Evolutionary conservation across 495 filamentous ascomycete species (phyloP).

Genomic region (Aspergillus sclerotiicarbonarius): DNA sequence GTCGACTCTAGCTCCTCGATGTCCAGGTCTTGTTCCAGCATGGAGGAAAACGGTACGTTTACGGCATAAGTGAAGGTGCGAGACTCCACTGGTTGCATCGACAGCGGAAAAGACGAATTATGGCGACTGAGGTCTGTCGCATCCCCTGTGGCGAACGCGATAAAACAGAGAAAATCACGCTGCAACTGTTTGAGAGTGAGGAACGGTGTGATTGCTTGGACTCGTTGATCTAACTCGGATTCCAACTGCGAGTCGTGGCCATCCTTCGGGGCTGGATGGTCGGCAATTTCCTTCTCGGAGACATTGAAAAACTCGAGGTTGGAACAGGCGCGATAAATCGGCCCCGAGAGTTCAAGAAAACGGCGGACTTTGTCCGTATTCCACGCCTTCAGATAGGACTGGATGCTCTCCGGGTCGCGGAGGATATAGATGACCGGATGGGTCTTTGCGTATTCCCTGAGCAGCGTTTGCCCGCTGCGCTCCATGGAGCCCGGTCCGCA

Average conservation of each 20-base stretch:
- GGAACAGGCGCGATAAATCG: slow-evolving; percentile 60
- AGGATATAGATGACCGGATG: slow-evolving; percentile 74
- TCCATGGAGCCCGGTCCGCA: slow-evolving; percentile 60
- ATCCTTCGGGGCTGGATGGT: slow-evolving; percentile 23
- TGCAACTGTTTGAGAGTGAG: slow-evolving; percentile 66
- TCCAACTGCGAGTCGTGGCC: slow-evolving; percentile 27
- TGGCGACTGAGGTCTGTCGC: slow-evolving; percentile 51
- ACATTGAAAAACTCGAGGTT: slow-evolving; percentile 80
- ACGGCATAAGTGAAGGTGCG: slow-evolving; percentile 62
- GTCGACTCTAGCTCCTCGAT: slow-evolving; percentile 64
- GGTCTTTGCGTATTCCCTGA: slow-evolving; percentile 46
- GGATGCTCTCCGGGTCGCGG: slow-evolving; percentile 63
- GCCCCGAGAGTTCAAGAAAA: slow-evolving; percentile 51
- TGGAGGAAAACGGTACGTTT: slow-evolving; percentile 57
- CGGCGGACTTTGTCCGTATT: slow-evolving; percentile 54
- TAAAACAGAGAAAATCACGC: slow-evolving; percentile 67
- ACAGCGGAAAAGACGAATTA: slow-evolving; percentile 66
- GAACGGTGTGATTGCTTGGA: slow-evolving; percentile 49
- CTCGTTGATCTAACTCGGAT: slow-evolving; percentile 36
- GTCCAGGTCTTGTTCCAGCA: slow-evolving; percentile 55
- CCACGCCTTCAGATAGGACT: slow-evolving; percentile 56
- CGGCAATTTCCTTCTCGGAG: slow-evolving; percentile 28
- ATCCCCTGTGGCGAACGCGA: slow-evolving; percentile 61
- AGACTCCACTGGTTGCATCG: slow-evolving; percentile 60
- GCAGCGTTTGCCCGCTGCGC: slow-evolving; percentile 37